These are phyloP conservation scores for Anthracocystis walkeri DNA, from an alignment of 1,284 basidiomycete species.

Conservation along the genomic window DNA sequence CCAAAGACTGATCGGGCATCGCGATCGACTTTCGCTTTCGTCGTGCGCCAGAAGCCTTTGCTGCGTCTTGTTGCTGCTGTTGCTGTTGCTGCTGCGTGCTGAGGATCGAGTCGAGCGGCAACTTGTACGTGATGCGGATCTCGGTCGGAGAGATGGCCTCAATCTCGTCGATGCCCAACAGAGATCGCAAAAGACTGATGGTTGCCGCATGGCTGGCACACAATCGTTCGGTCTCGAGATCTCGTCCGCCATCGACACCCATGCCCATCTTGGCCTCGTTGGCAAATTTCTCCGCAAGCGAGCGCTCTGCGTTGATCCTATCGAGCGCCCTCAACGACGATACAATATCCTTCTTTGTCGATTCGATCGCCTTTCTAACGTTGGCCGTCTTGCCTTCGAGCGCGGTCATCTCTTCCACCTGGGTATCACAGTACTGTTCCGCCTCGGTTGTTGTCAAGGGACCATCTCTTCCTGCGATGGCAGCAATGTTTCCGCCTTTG, in stretches of 20 bases:
- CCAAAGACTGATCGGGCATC: constrained; percentile 37
- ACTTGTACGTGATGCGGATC: constrained; percentile 49
- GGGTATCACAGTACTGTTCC: constrained; percentile 54
- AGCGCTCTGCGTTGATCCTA: constrained; percentile 58
- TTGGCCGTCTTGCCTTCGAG: constrained; percentile 54
- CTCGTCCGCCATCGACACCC: constrained; percentile 57
- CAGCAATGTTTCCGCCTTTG: constrained; percentile 42
- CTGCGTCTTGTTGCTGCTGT: constrained; percentile 12
- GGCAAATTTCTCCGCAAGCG: constrained; percentile 59
- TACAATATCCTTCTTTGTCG: constrained; percentile 58
- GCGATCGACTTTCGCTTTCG: constrained; percentile 50
- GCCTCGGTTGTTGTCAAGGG: constrained; percentile 58
- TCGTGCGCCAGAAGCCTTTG: constrained; percentile 15
- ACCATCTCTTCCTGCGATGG: constrained; percentile 54
- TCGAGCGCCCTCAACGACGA: constrained; percentile 54
- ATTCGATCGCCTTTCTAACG: constrained; percentile 51
- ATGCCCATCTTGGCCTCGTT: constrained; percentile 61
- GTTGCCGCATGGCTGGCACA: constrained; percentile 54
- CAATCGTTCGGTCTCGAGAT: constrained; percentile 58
- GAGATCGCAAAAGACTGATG: constrained; percentile 39
- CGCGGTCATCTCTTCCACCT: constrained; percentile 58
- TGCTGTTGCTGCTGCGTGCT: constrained; percentile 23
- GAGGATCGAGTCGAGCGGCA: constrained; percentile 38
- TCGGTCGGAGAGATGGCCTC: constrained; percentile 37
- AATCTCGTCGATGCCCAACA: constrained; percentile 51